Percentiles rank a stretch among this genome's conserved stretches.
Conservation (phyloP, 495 filamentous ascomycete genomes). For the Hypoxylon perforatum region DNA sequence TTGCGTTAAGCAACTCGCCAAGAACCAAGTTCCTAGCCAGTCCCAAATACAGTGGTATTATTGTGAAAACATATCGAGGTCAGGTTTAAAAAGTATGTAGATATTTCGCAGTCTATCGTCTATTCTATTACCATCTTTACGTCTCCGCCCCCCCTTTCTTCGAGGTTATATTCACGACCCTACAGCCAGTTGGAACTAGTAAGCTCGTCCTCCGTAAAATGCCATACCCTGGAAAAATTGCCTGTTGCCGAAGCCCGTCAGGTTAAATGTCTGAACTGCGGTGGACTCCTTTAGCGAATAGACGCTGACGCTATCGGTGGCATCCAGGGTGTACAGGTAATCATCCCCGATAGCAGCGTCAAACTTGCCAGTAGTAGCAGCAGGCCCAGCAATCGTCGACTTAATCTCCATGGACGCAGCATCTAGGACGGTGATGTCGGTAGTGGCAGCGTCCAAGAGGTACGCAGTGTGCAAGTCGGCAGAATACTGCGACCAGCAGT, state of each 20-base stretch:
- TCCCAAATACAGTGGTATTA: no score
- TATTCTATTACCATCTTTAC: no score
- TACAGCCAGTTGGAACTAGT: neutral
- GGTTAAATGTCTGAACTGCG: slow-evolving; percentile 41
- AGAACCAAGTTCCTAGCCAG: no score
- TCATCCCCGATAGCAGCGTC: slow-evolving; percentile 30
- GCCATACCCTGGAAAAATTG: slow-evolving; percentile 38
- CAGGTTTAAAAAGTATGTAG: no score
- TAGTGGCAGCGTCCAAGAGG: slow-evolving; percentile 33
- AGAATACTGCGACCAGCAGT: slow-evolving; percentile 43
- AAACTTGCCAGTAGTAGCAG: slow-evolving; percentile 20
- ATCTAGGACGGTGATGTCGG: slow-evolving; percentile 38
- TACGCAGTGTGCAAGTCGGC: slow-evolving; percentile 32
- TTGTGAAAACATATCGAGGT: no score
- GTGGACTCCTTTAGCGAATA: slow-evolving; percentile 14
- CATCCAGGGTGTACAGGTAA: slow-evolving; percentile 42
- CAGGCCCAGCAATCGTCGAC: slow-evolving; percentile 4
- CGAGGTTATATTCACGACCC: neutral
- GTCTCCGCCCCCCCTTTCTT: no score
- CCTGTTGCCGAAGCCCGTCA: slow-evolving; percentile 34
- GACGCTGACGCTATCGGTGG: slow-evolving; percentile 22
- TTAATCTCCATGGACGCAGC: slow-evolving; percentile 27
- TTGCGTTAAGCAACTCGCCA: no score
- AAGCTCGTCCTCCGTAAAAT: slow-evolving; percentile 21
- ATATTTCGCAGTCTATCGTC: no score